These are phyloP conservation scores for Monosporascus sp. DNA, from an alignment of 2,329 filamentous ascomycete genomes.

Conservation along the genomic window DNA sequence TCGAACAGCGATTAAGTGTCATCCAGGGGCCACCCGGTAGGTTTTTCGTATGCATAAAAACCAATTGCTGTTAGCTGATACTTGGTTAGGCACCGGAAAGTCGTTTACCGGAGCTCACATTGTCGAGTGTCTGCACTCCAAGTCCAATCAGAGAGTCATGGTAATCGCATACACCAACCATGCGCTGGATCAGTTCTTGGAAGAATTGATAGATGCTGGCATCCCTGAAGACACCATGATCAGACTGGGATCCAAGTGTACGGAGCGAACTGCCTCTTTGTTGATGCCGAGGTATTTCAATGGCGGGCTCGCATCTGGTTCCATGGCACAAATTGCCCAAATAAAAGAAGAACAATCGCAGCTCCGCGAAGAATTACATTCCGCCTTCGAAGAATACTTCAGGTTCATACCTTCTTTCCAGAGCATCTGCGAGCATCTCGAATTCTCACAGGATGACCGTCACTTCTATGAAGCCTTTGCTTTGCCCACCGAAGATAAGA, in stretches of 20 bases:
- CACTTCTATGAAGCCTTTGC: slow-evolving; percentile 51
- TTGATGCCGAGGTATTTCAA: slow-evolving; percentile 37
- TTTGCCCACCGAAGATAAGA: slow-evolving; percentile 37
- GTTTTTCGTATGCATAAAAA: slow-evolving; percentile 2
- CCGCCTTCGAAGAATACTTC: slow-evolving; percentile 12
- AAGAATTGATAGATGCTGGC: slow-evolving; percentile 55
- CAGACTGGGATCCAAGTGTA: slow-evolving; percentile 56
- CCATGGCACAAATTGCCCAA: slow-evolving; percentile 35
- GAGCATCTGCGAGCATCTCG: slow-evolving; percentile 32
- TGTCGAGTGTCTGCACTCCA: slow-evolving; percentile 45
- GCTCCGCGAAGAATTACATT: slow-evolving; percentile 16
- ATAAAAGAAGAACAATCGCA: slow-evolving; percentile 29
- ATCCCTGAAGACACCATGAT: slow-evolving; percentile 46
- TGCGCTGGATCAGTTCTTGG: slow-evolving; percentile 58
- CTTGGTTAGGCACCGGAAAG: slow-evolving; percentile 59
- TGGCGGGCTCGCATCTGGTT: background rate
- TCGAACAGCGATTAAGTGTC: slow-evolving; percentile 48
- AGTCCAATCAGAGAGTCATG: slow-evolving; percentile 46
- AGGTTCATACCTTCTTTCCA: slow-evolving; percentile 1
- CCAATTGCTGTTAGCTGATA: background rate
- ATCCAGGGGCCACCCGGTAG: slow-evolving; percentile 68
- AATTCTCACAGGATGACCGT: slow-evolving; percentile 45
- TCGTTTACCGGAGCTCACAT: slow-evolving; percentile 64
- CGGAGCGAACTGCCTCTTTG: slow-evolving; percentile 38
- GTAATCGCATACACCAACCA: slow-evolving; percentile 64